Evolutionary conservation across 768 basidiomycete genomes (phyloP), one percentile per base, ranked within the genome.

Genomic region (Boletus sensibilis): DNA sequence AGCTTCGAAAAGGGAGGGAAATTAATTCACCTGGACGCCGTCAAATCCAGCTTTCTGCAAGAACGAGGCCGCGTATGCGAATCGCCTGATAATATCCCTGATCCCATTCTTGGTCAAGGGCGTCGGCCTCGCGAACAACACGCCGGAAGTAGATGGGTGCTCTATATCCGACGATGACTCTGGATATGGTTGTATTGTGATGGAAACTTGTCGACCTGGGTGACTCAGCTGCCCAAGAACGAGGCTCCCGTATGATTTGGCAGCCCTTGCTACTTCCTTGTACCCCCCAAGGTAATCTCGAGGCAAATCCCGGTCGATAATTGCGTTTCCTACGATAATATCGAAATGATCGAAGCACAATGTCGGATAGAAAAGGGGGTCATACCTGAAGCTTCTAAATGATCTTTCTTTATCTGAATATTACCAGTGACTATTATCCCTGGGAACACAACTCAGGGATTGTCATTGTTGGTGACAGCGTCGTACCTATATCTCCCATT

Each of bases 41-140:
- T 90, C 88, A 58, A 90, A 90, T 0, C 85, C 87, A 27, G 87
- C 86, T 21, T 64, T 61, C 44, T 75, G 63, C 11, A 86, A 74
- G 12, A 83, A 83, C 27, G 72, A 72, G 4, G 87, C 85, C 2
- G 82, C 84, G 14, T 75, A 70, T 6, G 75, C 80, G 60, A 80
- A 88, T 12, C 79, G 68, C n/a, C 71, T 34, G 21, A 80, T 67
- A 54, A 81, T 80, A 52, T 84, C 79, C 40, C 72, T 62, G 47
- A 86, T 80, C 45, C 85, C 85, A 0, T 64, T 67, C 0, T 66
- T 68, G 0, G 79, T 81, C 35, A 86, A 66, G 1, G 77, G 73
- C 3, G 62, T 64, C 12, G 71, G 71, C 45, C 65, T 50, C 33
- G 69, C 69, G 40, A 74, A 72, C 48, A 66, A 44, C 16, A 74